Evolutionary conservation across 768 basidiomycete species (phyloP), one percentile per base, ranked within the genome.

Genomic region (Xanthoconium purpureum): DNA sequence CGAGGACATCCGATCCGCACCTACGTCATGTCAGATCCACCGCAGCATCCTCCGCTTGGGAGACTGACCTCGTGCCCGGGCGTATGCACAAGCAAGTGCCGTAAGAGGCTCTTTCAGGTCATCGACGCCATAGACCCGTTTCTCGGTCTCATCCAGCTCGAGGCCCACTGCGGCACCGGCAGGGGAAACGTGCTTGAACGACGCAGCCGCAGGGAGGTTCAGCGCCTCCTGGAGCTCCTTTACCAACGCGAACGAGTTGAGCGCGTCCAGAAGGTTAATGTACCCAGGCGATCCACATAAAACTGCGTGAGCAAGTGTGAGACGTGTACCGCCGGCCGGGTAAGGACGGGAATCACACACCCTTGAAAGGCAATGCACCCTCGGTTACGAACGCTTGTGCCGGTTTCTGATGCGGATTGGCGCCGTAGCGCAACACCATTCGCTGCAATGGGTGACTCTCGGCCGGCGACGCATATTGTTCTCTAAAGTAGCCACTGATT

Each of bases 161-260:
- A 97, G 71, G 24, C 94, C 96, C 13, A 98, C 91, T 29, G 95
- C 97, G 7, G 91, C 94, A 49, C 97, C 97, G 2, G 97, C 97
- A 12, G 97, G 97, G 17, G 96, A 98, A 57, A 99, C 97, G 68
- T 99, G 97, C 77, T 99, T 99, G 86, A 98, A 99, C 1, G 95
- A 98, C 0, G 97, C 96, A 13, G 97, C 96, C 14, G 97, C 97
- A 17, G 97, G 95, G 45, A 98, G 84, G 36, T 78, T 74, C 54
- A 98, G 83, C 1, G 91, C 91, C 55, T 84, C 90, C 45, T 92
- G 86, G 4, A 99, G 83, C 70, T 99, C 97, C 66, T 88, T 91
- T 54, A 99, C 97, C 39, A 99, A 83, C 2, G 92, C 95, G 67
- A 89, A 99, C 5, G 96, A 96, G 75, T 98, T 98, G 64, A 99